Conservation (phyloP, 306 rosid genomes). For the Arachis hypogaea region DNA sequence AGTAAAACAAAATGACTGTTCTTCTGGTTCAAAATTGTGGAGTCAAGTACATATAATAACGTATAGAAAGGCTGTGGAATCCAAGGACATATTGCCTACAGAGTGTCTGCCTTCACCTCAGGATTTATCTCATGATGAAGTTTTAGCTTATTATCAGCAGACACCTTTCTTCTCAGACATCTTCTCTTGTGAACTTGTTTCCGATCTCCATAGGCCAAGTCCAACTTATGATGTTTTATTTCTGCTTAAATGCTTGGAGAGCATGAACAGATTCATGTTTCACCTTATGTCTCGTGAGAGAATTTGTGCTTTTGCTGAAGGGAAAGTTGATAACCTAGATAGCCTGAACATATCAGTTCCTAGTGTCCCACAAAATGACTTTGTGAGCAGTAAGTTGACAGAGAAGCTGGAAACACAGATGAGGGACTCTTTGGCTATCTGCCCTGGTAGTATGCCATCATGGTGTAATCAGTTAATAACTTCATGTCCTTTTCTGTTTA, state of each 20-base stretch:
- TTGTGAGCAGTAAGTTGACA: conserved; percentile 83
- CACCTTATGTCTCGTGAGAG: conserved; percentile 82
- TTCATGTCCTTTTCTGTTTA: conserved; percentile 82
- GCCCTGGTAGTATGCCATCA: conserved; percentile 80
- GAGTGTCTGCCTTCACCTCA: conserved; percentile 45
- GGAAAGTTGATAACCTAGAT: conserved; percentile 71
- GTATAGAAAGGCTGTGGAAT: conserved; percentile 56
- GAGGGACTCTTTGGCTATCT: conserved; percentile 78
- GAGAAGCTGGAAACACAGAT: conserved; percentile 97
- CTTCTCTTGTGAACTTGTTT: conserved; percentile 68
- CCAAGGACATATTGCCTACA: conserved; percentile 40
- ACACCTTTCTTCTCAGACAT: conserved; percentile 68
- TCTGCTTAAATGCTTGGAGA: conserved; percentile 85
- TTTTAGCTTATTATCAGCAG: conserved; percentile 50
- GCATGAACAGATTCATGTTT: conserved; percentile 68
- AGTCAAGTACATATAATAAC: conserved; percentile 72
- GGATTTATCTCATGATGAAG: conserved; percentile 44
- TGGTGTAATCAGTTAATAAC: conserved; percentile 84
- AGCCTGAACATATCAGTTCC: conserved; percentile 55
- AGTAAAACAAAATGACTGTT: conserved; percentile 65
- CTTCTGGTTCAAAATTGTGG: conserved; percentile 63
- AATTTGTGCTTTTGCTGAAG: conserved; percentile 83
- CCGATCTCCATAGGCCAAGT: conserved; percentile 76
- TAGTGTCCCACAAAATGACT: conserved; percentile 75
- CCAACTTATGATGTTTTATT: conserved; percentile 67